A percentile compares a stretch with the other conserved stretches of the same genome.
Evolutionary conservation across 257 asterid species (phyloP).

Genomic region (Eucommia ulmoides): DNA sequence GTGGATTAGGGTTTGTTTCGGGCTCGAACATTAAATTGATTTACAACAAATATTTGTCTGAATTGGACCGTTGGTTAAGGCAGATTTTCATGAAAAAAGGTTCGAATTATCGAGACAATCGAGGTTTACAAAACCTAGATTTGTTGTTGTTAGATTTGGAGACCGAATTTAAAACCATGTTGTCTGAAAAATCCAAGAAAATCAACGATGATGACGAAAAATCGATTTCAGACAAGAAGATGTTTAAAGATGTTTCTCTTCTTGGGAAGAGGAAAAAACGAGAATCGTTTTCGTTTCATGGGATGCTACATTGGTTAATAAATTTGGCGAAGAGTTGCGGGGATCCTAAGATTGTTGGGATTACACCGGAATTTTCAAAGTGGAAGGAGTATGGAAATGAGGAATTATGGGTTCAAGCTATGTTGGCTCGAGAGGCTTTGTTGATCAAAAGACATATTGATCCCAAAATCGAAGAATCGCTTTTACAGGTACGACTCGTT

Average conservation of each 20-base stretch:
- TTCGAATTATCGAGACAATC: constrained; percentile 17
- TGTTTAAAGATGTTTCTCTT: constrained; percentile 10
- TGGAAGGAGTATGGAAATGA: constrained; percentile 38
- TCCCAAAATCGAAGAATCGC: constrained; percentile 23
- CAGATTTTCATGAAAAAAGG: constrained; percentile 12
- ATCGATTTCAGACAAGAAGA: constrained; percentile 11
- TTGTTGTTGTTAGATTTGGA: constrained; percentile 28
- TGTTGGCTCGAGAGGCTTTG: constrained; percentile 39
- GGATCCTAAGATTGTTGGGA: constrained; percentile 37
- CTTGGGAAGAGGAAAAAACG: constrained; percentile 61
- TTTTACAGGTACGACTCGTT: constrained; percentile 43
- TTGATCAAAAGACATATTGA: constrained; percentile 22
- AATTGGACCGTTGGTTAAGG: constrained; percentile 47
- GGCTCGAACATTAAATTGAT: constrained; percentile 32
- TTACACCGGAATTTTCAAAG: constrained; percentile 38
- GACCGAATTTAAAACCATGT: constrained; percentile 12
- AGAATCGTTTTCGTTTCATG: constrained; percentile 21
- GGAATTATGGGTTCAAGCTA: constrained; percentile 39
- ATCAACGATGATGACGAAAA: constrained; percentile 9
- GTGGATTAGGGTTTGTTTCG: constrained; percentile 26
- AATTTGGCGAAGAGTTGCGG: constrained; percentile 33
- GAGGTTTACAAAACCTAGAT: constrained; percentile 30
- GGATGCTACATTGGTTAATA: constrained; percentile 50
- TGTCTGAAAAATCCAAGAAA: constrained; percentile 2
- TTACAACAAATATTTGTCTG: constrained; percentile 43